Evolutionary conservation across 1,139 yeast genomes (phyloP).

Genomic region (Geotrichum restrictum): DNA sequence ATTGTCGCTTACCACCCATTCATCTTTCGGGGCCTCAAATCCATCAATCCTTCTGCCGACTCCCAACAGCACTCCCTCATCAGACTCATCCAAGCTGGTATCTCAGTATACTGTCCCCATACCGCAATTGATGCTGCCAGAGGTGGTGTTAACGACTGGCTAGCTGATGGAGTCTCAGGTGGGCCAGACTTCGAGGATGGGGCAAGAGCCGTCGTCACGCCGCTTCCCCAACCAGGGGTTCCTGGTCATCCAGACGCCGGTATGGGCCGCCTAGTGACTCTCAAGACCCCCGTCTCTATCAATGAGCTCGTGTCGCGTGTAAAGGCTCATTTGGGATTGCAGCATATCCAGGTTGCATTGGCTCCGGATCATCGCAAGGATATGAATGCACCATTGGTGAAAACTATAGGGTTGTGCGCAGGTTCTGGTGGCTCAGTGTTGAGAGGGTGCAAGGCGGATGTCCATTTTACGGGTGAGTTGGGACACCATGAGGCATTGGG

Average conservation of each 20-base stretch:
- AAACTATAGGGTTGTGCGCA: slow-evolving; percentile 78
- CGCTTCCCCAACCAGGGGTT: slow-evolving; percentile 22
- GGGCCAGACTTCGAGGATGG: too few relatives aligned
- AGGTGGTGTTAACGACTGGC: slow-evolving; percentile 92
- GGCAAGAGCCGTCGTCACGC: slow-evolving; percentile 26
- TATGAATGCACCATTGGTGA: slow-evolving; percentile 29
- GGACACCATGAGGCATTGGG: slow-evolving; percentile 86
- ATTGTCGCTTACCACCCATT: slow-evolving; percentile 90
- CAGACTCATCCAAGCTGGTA: slow-evolving; percentile 64
- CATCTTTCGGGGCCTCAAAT: slow-evolving; percentile 81
- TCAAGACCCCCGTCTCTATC: slow-evolving; percentile 47
- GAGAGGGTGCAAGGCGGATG: slow-evolving; percentile 63
- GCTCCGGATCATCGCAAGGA: slow-evolving; percentile 34
- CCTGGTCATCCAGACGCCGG: slow-evolving; percentile 56
- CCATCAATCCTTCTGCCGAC: slow-evolving; percentile 55
- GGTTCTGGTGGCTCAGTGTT: slow-evolving; percentile 85
- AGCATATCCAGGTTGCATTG: slow-evolving; percentile 63
- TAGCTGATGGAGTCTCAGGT: slow-evolving; percentile 57
- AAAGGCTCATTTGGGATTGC: slow-evolving; percentile 52
- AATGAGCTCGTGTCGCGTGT: slow-evolving; percentile 48
- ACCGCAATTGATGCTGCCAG: slow-evolving; percentile 91
- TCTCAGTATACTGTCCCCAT: slow-evolving; percentile 91
- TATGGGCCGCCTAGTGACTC: slow-evolving; percentile 70
- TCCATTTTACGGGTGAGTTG: slow-evolving; percentile 85
- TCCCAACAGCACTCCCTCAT: slow-evolving; percentile 80